Percentiles rank a stretch among this genome's conserved stretches.
Conservation (phyloP, 352 stramenopile species). For the Pythium rishiriense region DNA sequence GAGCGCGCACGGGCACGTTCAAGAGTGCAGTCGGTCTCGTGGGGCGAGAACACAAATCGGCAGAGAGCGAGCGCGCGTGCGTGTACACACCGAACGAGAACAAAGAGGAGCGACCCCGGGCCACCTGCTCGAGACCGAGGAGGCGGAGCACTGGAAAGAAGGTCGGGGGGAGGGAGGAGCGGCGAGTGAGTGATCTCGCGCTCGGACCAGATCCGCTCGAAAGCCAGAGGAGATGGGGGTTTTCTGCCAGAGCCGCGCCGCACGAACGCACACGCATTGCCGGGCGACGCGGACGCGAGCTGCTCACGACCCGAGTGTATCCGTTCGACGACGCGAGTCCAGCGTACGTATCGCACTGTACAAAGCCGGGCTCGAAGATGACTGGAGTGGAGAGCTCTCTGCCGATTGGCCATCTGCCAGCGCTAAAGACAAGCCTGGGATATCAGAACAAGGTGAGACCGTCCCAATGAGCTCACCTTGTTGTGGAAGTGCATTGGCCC, state of each 20-base stretch:
- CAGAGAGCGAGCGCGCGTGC: neutral
- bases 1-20: conserved; percentile 5
- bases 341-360: neutral
- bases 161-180: neutral
- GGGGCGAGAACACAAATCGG: neutral
- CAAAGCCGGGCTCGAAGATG: neutral
- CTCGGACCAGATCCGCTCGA: neutral
- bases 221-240: neutral
- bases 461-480: neutral
- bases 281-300: too few relatives aligned
- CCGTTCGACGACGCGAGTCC: neutral
- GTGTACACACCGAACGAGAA: neutral
- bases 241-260: neutral
- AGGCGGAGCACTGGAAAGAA: neutral
- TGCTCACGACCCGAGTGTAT: neutral
- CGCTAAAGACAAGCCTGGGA: neutral
- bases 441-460: neutral
- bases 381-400: neutral
- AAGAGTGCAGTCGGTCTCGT: conserved; percentile 2
- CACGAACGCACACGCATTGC: neutral
- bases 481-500: neutral
- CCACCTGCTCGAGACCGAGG: too few relatives aligned
- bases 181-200: neutral
- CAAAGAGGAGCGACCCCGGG: neutral
- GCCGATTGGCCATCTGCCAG: neutral